Conservation (phyloP, 768 basidiomycete species). For the Tylopilus rubrobrunneus region DNA sequence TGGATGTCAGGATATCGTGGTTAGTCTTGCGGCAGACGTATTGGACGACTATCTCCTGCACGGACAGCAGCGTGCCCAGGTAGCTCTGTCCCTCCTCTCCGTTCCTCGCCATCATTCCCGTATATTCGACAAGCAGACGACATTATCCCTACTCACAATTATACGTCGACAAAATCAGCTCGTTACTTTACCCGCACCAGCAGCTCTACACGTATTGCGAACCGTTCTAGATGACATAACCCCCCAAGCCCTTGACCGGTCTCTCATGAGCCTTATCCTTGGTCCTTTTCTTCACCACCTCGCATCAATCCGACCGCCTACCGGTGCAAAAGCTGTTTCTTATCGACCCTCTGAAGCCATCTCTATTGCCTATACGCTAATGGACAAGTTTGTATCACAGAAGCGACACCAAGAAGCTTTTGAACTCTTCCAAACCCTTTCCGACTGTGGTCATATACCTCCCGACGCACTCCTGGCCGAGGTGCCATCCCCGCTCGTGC, state of each 20-base stretch:
- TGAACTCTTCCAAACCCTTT: constrained; percentile 47
- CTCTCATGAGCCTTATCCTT: constrained; percentile 27
- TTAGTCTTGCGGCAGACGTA: constrained; percentile 39
- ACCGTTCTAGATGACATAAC: constrained; percentile 18
- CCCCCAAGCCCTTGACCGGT: constrained; percentile 14
- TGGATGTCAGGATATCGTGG: constrained; percentile 33
- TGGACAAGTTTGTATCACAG: constrained; percentile 39
- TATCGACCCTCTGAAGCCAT: constrained; percentile 38
- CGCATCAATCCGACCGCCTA: constrained; percentile 21
- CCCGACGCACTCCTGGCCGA: constrained; percentile 42
- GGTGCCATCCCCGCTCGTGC: constrained; percentile 25
- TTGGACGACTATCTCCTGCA: constrained; percentile 27
- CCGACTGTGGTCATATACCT: constrained; percentile 43
- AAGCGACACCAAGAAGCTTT: constrained; percentile 37
- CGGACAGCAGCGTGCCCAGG: constrained; percentile 17
- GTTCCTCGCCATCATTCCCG: constrained; percentile 15
- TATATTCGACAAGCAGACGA: constrained; percentile 22
- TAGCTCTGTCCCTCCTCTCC: constrained; percentile 27
- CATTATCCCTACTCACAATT: constrained; percentile 20
- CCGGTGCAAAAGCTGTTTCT: constrained; percentile 28
- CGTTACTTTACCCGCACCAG: constrained; percentile 9
- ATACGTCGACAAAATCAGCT: constrained; percentile 14
- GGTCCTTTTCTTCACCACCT: constrained; percentile 31
- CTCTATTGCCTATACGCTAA: constrained; percentile 39
- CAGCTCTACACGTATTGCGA: constrained; percentile 18